Evolutionary conservation across 2,329 filamentous ascomycete genomes (phyloP).

Genomic region (Aspergillus sp.): DNA sequence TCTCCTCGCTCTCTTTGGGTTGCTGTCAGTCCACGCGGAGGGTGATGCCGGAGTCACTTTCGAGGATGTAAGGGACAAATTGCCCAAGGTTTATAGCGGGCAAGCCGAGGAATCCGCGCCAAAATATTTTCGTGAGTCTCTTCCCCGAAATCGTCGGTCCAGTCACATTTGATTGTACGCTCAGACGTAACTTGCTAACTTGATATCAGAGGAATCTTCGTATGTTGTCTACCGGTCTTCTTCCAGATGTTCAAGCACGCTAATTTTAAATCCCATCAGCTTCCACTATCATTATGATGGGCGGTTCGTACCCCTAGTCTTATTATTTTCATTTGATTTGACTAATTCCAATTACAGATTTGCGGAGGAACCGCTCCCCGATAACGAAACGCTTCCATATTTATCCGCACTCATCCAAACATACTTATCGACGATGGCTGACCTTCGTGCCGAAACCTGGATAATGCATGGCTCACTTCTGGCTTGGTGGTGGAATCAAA

Average conservation of each 20-base stretch:
- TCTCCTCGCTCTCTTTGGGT: constrained; percentile 19
- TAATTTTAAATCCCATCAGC: constrained; percentile 22
- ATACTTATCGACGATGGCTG: constrained; percentile 57
- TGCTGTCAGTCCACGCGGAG: constrained; percentile 21
- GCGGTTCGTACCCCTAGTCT: constrained; percentile 28
- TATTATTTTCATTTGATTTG: neutral
- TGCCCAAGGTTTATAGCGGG: constrained; percentile 42
- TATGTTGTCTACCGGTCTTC: constrained; percentile 25
- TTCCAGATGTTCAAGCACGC: neutral
- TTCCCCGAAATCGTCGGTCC: constrained; percentile 3
- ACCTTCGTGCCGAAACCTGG: constrained; percentile 60
- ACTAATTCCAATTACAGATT: constrained; percentile 42
- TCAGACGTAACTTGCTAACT: constrained; percentile 14
- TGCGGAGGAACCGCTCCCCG: constrained; percentile 45
- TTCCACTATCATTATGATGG: constrained; percentile 60
- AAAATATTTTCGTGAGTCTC: constrained; percentile 52
- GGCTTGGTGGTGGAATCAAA: constrained; percentile 64
- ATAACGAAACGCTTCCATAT: constrained; percentile 48
- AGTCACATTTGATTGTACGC: constrained; percentile 11
- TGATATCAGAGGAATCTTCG: constrained; percentile 43
- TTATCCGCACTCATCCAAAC: constrained; percentile 55
- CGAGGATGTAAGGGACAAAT: constrained; percentile 41
- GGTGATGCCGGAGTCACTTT: constrained; percentile 39
- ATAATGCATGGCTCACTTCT: constrained; percentile 63
- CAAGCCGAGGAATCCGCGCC: constrained; percentile 38